Percentiles rank a stretch among this genome's conserved stretches.
These are phyloP conservation scores for Mycena kentingensis DNA, from an alignment of 768 basidiomycete genomes.

Conservation along the genomic window DNA sequence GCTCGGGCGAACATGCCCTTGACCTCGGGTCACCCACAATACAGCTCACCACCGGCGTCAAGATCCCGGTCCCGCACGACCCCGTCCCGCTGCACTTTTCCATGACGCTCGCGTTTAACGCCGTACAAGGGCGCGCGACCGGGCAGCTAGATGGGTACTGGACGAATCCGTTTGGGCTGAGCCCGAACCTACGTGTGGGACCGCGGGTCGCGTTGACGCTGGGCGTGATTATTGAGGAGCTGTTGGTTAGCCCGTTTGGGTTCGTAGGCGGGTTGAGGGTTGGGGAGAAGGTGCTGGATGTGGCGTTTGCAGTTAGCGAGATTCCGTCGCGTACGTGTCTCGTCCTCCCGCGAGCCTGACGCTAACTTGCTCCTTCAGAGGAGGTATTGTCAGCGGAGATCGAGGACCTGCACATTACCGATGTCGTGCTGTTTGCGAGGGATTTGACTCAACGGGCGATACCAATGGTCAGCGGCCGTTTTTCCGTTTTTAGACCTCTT, in stretches of 20 bases:
- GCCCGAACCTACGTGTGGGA: constrained; percentile 1
- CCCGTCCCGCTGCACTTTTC: constrained; percentile 6
- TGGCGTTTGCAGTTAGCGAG: constrained; percentile 12
- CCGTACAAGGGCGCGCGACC: neutral
- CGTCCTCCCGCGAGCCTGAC: neutral
- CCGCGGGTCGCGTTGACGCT: constrained; percentile 8
- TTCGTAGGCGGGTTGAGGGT: constrained; percentile 7
- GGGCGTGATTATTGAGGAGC: neutral
- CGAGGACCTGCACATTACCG: constrained; percentile 5
- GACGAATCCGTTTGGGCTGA: constrained; percentile 15
- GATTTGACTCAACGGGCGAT: constrained; percentile 3
- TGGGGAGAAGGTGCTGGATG: neutral
- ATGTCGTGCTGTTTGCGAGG: constrained; percentile 6
- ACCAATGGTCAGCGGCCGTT: neutral
- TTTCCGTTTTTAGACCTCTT: neutral
- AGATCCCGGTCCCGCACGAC: constrained; percentile 2
- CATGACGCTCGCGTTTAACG: neutral
- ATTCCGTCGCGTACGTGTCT: constrained; percentile 7
- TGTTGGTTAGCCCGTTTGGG: constrained; percentile 2
- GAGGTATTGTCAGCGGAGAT: constrained; percentile 3
- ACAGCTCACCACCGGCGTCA: constrained; percentile 5
- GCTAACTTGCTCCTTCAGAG: neutral
- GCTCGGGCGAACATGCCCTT: neutral
- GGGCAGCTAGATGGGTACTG: constrained; percentile 7
- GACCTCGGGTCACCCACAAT: neutral